Evolutionary conservation across 805 yeast genomes (phyloP), one percentile per base, ranked within the genome.

Genomic region (Saccharomycopsis synnaedendra): DNA sequence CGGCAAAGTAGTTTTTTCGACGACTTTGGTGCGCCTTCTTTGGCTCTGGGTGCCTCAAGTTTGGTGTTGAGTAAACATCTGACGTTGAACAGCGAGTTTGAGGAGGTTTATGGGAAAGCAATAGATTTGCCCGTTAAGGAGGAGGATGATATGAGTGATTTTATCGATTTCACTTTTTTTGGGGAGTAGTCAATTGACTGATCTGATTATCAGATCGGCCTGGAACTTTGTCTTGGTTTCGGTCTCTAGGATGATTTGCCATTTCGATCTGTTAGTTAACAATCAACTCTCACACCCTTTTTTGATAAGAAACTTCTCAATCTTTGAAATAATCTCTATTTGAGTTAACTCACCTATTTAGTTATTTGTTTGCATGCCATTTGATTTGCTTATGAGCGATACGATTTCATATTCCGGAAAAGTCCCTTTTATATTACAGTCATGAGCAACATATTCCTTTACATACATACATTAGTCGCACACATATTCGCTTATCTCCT

Each of bases 111-210:
- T 19, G 28, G 34, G 30, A 30, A 39, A 5, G 36, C 40, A 9
- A 39, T 45, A 39, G 42, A 39, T 31, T 39, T 34, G 32, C 44
- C 44, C 9, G 36, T 30, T 9, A 31, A 5, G n/a, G 27, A 39
- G 34, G 43, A 46, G 32, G 33, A 46, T 41, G 41, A 41, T 30
- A 37, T 35, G 31, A 42, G 36, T 38, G 45, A 48, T 8, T 34
- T 40, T 10, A 30, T 43, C n/a, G 51, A 48, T 43, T 48, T 48
- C 36, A 44, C 47, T 27, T 48, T 48, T 35, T 48, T 48, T 39
- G 44, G 44, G 31, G 46, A 43, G 28, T 34, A n/a, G 11, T 10
- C n/a, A 34, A 10, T 34, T 10, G 11, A 34, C 11, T 34, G 11
- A n/a, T 10, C 11, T 10, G n/a, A 10, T 10, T 34, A 10, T 34